Conservation (phyloP, 148 eudicot genomes). For the Polygonum maritimum region DNA sequence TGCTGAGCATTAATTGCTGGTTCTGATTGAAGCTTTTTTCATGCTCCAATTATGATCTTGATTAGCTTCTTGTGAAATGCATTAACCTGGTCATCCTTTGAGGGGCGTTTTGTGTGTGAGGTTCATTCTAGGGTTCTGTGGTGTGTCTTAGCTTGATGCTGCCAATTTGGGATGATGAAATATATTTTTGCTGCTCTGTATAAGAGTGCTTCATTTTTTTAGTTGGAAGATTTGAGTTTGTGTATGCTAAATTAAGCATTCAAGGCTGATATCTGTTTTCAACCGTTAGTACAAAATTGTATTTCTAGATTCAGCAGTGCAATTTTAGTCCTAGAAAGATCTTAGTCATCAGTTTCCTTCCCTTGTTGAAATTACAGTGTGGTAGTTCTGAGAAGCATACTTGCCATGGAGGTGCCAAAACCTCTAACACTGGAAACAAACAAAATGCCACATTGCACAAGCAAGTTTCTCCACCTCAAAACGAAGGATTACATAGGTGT, state of each 20-base stretch:
- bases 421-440: conserved; percentile 20
- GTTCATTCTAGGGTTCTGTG: not conserved
- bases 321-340: not conserved
- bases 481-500: conserved; percentile 44
- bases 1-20: not conserved
- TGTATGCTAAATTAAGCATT: not conserved
- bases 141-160: not conserved
- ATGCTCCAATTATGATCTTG: not conserved
- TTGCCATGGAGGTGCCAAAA: conserved; percentile 22
- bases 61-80: not conserved
- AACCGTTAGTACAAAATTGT: not conserved
- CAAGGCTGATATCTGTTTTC: not conserved
- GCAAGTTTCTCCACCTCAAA: conserved; percentile 31
- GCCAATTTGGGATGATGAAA: not conserved
- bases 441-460: conserved; percentile 24
- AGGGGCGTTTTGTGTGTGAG: not conserved
- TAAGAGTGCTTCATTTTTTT: not conserved
- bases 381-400: conserved; percentile 37
- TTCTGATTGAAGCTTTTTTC: not conserved
- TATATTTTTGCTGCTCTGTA: not conserved
- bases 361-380: conserved; percentile 34
- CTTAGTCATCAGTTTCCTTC: not conserved
- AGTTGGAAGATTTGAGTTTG: not conserved
- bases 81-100: not conserved
- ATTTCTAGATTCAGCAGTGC: not conserved